Evolutionary conservation across 2,329 filamentous ascomycete genomes (phyloP), one percentile per base, ranked within the genome.

Genomic region (Diaporthe velutina): DNA sequence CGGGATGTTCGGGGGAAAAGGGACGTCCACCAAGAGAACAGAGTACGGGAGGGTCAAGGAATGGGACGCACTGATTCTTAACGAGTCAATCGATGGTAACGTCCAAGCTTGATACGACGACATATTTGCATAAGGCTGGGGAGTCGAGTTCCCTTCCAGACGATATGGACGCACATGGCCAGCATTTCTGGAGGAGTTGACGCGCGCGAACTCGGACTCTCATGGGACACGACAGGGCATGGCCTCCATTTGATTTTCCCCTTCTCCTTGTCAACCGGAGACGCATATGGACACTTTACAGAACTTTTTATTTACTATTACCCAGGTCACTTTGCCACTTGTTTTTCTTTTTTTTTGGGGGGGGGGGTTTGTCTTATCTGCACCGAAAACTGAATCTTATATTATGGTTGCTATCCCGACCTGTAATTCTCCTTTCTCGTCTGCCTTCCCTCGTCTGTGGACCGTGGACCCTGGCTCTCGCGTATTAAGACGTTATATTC

Each of bases 361-460:
- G 48, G 70, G 71, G 75, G 78, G 77, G 75, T 76, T 76, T 76
- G 76, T 78, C 77, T 75, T 75, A 76, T 78, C 77, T 76, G 76
- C 78, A 77, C 76, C 78, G 75, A 73, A 79, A 76, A 70, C 67
- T 75, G 73, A 77, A 75, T 78, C 77, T 77, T 76, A 77, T 76
- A 75, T 77, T 76, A 71, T 73, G 75, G 75, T 73, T 76, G 75
- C 77, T 79, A 68, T 75, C 78, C 77, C 74, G 57, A 77, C 76
- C 77, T 80, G 76, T 80, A 80, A 79, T 80, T 80, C 71, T 75
- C 76, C 75, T 77, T 68, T 77, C 66, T 74, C 71, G 64, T 71
- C 70, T 70, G 40, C 66, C 60, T 70, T 66, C 71, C 75, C 52
- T 73, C 50, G 61, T 74, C 68, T 66, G 60, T 48, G 70, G 71